Evolutionary conservation across 345 rosid genomes (phyloP), one percentile per base, ranked within the genome.

Genomic region (Lumnitzera racemosa): DNA sequence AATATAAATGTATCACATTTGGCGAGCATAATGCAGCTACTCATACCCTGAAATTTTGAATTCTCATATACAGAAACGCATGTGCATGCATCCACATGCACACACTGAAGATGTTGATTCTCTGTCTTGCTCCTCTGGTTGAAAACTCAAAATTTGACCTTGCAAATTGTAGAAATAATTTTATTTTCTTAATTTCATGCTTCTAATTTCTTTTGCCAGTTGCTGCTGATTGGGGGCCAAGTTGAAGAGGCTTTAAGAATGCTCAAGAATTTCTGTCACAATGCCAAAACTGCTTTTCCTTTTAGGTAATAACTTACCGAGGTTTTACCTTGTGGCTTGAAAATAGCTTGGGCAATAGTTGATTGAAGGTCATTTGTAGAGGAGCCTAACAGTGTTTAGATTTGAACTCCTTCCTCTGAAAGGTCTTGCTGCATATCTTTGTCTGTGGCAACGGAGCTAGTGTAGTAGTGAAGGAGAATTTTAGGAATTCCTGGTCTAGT

Each of bases 191-290:
- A 52, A 11, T 29, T 55, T 27, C 31, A 27, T 17, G n/a, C 13
- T 50, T 46, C 55, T 13, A 56, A 17, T 17, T 12, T 58, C 51
- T 66, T 66, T 6, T 72, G 49, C 51, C 76, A 92, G 98, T 76
- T 89, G 69, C 68, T 92, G 71, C 76, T 89, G 70, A 66, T 84
- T 63, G 90, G 91, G 57, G 83, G 91, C 58, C 75, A 76, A 67
- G 75, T 78, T 51, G 76, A 75, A 46, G 88, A 78, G 75, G 94
- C 95, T 0, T 63, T 87, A 68, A 63, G 67, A 31, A 81, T 75
- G 66, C 77, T 89, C 4, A 82, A 87, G 51, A 76, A 74, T 52
- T 72, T 81, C 52, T 80, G 90, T 70, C 62, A 43, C 52, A 70
- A 56, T 67, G 71, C 82, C 50, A 67, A 63, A 31, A 67, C 77